Base-by-base conservation (phyloP, 306 rosid genomes). In the Ziziphus jujuba region DNA sequence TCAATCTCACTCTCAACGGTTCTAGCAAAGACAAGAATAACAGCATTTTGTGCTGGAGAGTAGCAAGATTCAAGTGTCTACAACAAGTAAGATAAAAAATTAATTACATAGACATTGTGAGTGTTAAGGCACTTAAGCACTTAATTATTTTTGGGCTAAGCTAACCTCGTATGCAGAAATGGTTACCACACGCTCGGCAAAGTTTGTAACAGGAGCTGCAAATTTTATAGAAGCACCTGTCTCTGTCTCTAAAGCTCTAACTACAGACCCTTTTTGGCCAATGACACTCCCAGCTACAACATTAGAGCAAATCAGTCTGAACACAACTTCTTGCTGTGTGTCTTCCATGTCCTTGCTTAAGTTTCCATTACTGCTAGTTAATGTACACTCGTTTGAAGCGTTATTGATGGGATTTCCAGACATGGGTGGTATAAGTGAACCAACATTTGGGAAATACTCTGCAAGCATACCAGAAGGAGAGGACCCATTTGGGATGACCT, bases 41-140 rank as follows among this genome's bases (percentile, higher is more conserved):
- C 82, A 56, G 92, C 92, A 60, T 79, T 83, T 72, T 79, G 92
- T 66, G 92, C 89, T 62, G 92, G 87, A 77, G 92, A 87, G 55
- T 69, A 11, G 60, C 62, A 4, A 43, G 82, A 84, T 66, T 66
- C 84, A 70, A 74, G 70, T 67, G 75, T 79, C 92, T 87, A 77
- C 70, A 79, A 40, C 33, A 67, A 71, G 31, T 31, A 68, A 73
- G 50, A 31, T 66, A 64, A 74, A 73, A 73, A 81, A 75, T 43
- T 52, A n/a, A 73, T 40, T 16, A 17, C 45, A 50, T 57, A 56
- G 17, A 43, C 21, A 72, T 54, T 59, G 44, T 53, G 35, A 15
- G 56, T 24, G 63, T 49, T 3, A 57, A 20, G 19, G 33, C 22
- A 0, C 25, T 35, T 15, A 5, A 20, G 16, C 21, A 0, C 48